Conservation (phyloP, 1,284 basidiomycete species). For the Ganoderma meredithae region DNA sequence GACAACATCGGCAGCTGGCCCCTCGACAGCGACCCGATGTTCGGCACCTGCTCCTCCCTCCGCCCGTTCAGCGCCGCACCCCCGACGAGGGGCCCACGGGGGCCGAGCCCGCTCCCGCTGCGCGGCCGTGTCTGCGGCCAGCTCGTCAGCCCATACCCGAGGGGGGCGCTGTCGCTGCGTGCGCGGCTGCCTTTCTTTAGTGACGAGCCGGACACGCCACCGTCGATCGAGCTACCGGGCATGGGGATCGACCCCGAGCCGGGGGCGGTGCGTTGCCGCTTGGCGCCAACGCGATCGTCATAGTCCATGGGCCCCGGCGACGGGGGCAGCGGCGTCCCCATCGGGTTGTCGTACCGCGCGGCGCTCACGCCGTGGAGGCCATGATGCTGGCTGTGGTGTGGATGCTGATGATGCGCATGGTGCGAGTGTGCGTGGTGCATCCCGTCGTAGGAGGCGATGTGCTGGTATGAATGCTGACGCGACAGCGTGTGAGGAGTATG, state of each 20-base stretch:
- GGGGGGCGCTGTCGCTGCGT: slow-evolving; percentile 56
- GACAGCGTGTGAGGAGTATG: slow-evolving; percentile 53
- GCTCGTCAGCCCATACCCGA: slow-evolving; percentile 48
- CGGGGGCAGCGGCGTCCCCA: slow-evolving; percentile 42
- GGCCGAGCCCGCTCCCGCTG: slow-evolving; percentile 47
- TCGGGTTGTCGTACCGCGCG: slow-evolving; percentile 41
- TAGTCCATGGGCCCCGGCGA: slow-evolving; percentile 44
- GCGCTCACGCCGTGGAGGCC: slow-evolving; percentile 33
- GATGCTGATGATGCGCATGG: slow-evolving; percentile 28
- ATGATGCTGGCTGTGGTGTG: slow-evolving; percentile 32
- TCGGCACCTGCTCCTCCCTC: slow-evolving; percentile 37
- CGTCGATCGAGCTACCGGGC: slow-evolving; percentile 25
- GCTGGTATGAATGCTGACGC: slow-evolving; percentile 24
- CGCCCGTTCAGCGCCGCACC: slow-evolving; percentile 24
- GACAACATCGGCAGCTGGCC: slow-evolving; percentile 40
- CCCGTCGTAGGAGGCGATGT: slow-evolving; percentile 8
- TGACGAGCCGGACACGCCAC: slow-evolving; percentile 29
- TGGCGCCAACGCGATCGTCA: slow-evolving; percentile 41
- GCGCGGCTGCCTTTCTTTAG: slow-evolving; percentile 50
- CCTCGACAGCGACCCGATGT: slow-evolving; percentile 38
- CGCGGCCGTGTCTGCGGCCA: slow-evolving; percentile 47
- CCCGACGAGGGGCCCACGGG: slow-evolving; percentile 18
- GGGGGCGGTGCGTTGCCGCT: slow-evolving; percentile 46
- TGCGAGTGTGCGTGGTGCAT: slow-evolving; percentile 8
- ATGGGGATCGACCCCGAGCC: slow-evolving; percentile 25